phyloP scores from a whole-genome alignment of 139 green algal species.

The Pseudopediastrum boryanum region DNA sequence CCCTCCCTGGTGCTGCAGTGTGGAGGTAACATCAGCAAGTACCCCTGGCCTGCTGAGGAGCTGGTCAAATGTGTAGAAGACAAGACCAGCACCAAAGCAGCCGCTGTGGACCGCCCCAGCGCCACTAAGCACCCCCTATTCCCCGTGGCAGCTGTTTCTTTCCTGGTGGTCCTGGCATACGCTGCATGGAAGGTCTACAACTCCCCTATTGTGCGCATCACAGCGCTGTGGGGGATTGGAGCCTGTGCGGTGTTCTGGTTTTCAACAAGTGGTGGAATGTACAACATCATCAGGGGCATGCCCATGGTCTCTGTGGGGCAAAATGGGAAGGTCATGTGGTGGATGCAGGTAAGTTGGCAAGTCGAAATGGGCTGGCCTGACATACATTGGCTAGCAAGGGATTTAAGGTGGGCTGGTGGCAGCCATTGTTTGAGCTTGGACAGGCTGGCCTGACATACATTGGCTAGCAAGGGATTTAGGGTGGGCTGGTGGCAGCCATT shows the following conservation, averaged over 20 bases:
- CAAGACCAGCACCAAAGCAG: constrained; percentile 40
- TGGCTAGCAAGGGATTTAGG: no score
- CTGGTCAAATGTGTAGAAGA: constrained; percentile 55
- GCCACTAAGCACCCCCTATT: constrained; percentile 53
- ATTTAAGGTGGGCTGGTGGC: no score
- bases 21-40: constrained; percentile 19
- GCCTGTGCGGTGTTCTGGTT: constrained; percentile 68
- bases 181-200: constrained; percentile 56
- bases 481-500: no score
- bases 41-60: constrained; percentile 67
- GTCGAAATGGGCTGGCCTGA: no score
- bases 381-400: no score
- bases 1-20: constrained; percentile 12
- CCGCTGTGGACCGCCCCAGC: constrained; percentile 56
- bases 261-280: constrained; percentile 74
- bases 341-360: constrained; percentile 36
- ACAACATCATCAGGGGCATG: constrained; percentile 92
- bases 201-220: constrained; percentile 50
- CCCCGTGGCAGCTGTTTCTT: constrained; percentile 24
- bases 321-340: constrained; percentile 42
- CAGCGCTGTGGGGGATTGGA: constrained; percentile 49
- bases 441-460: no score
- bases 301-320: constrained; percentile 55
- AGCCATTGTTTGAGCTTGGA: no score
- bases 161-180: constrained; percentile 38